Evolutionary conservation across 805 yeast genomes (phyloP).

Genomic region (Saccharomycopsis vini): DNA sequence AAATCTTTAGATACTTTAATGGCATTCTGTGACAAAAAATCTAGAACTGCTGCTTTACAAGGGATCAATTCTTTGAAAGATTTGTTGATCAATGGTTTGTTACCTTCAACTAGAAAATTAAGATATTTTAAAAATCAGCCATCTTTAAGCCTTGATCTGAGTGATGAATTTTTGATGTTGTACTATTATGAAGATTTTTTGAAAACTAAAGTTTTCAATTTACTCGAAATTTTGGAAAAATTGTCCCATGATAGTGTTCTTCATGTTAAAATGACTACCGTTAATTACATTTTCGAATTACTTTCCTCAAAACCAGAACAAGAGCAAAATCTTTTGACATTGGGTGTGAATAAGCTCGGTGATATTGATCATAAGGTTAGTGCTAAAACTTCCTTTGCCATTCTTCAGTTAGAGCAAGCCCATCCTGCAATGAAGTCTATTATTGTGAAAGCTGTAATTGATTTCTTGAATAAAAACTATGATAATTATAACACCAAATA

Average conservation of each 20-base stretch:
- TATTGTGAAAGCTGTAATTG: constrained; percentile 70
- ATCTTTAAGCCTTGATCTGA: constrained; percentile 34
- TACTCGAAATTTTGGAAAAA: constrained; percentile 68
- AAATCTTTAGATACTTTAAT: constrained; percentile 75
- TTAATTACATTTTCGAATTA: constrained; percentile 70
- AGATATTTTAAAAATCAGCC: constrained; percentile 72
- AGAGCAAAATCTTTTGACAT: constrained; percentile 79
- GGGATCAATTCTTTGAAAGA: constrained; percentile 86
- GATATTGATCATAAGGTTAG: constrained; percentile 87
- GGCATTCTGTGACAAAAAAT: constrained; percentile 78
- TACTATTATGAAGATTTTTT: constrained; percentile 86
- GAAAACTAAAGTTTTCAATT: constrained; percentile 64
- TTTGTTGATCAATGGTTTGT: constrained; percentile 71
- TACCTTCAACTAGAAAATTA: constrained; percentile 77
- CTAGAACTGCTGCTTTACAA: constrained; percentile 87
- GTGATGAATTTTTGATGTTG: constrained; percentile 53
- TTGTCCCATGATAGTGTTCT: constrained; percentile 86
- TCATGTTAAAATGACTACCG: constrained; percentile 72
- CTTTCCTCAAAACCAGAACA: constrained; percentile 89
- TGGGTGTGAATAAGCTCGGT: constrained; percentile 91
- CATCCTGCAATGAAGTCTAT: constrained; percentile 95
- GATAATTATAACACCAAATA: constrained; percentile 84
- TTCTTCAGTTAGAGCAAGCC: constrained; percentile 72
- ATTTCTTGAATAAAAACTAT: constrained; percentile 62
- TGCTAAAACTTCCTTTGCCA: constrained; percentile 75